These are phyloP conservation scores for Cladorrhinum sp. DNA, from an alignment of 2,329 filamentous ascomycete genomes.

Conservation along the genomic window DNA sequence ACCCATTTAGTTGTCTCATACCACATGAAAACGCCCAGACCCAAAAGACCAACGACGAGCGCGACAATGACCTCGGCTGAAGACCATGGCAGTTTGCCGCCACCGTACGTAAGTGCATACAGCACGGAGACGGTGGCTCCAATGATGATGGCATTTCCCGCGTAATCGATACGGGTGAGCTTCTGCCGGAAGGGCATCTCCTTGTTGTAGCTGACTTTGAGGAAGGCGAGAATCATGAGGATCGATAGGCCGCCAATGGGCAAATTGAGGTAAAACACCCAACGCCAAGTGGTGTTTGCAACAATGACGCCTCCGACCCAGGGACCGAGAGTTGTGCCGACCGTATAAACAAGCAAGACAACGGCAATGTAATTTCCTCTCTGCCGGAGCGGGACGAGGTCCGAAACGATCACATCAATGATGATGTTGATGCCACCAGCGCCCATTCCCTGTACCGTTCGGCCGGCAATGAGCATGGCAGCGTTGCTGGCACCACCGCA, in stretches of 20 bases:
- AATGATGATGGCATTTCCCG: slow-evolving; percentile 43
- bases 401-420: slow-evolving; percentile 35
- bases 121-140: slow-evolving; percentile 39
- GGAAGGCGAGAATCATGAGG: slow-evolving; percentile 32
- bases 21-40: slow-evolving; percentile 35
- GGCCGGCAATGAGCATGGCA: slow-evolving; percentile 33
- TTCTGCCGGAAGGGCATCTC: slow-evolving; percentile 27
- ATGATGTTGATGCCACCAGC: slow-evolving; percentile 36
- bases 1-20: slow-evolving; percentile 29
- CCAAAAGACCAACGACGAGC: slow-evolving; percentile 40
- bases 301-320: slow-evolving; percentile 28
- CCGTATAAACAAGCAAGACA: slow-evolving; percentile 12
- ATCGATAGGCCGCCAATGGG: slow-evolving; percentile 37
- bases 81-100: slow-evolving; percentile 40
- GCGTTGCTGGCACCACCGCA: slow-evolving; percentile 31
- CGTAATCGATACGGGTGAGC: slow-evolving; percentile 40
- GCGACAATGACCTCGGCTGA: slow-evolving; percentile 39
- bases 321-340: slow-evolving; percentile 27
- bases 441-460: slow-evolving; percentile 37
- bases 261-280: slow-evolving; percentile 45
- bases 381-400: slow-evolving; percentile 30
- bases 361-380: slow-evolving; percentile 27
- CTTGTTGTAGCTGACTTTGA: slow-evolving; percentile 36
- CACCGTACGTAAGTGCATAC: slow-evolving; percentile 44
- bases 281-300: slow-evolving; percentile 28